phyloP scores from a whole-genome alignment of 768 basidiomycete species.

The Amanita pseudoporphyria region DNA sequence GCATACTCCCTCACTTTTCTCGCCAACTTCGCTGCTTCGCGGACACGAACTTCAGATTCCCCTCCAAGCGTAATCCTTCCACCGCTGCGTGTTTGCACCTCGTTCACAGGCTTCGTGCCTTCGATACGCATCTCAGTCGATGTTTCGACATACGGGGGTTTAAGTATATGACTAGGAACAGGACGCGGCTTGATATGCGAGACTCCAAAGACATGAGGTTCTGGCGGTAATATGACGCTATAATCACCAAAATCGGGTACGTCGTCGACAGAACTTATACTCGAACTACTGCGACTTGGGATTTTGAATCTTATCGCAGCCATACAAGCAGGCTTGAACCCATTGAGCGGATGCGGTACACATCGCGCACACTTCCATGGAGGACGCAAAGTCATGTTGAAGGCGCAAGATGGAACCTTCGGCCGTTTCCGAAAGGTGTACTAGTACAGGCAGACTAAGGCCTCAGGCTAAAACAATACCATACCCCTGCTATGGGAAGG shows the following conservation, averaged over 20 bases:
- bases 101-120: constrained; percentile 6
- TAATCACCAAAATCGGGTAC: constrained; percentile 38
- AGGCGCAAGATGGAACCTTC: too few species aligned
- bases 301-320: background rate
- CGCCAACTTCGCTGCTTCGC: constrained; percentile 48
- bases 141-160: constrained; percentile 43
- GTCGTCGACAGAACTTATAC: background rate
- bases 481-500: too few species aligned
- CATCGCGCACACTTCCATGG: constrained; percentile 1
- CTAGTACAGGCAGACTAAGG: too few species aligned
- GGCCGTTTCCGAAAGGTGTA: background rate
- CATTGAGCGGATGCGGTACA: background rate
- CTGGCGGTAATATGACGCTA: constrained; percentile 52
- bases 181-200: constrained; percentile 45
- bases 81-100: constrained; percentile 9
- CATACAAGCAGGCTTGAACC: background rate
- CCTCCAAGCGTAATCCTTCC: constrained; percentile 39
- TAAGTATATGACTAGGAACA: constrained; percentile 46
- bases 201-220: constrained; percentile 57
- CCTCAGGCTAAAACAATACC: too few species aligned
- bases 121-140: constrained; percentile 1
- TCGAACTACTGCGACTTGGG: background rate
- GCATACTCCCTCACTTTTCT: constrained; percentile 47
- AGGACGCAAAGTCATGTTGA: constrained; percentile 1
- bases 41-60: constrained; percentile 39